Evolutionary conservation across 2,329 filamentous ascomycete species (phyloP).

Genomic region (Metarhizium guizhouense): DNA sequence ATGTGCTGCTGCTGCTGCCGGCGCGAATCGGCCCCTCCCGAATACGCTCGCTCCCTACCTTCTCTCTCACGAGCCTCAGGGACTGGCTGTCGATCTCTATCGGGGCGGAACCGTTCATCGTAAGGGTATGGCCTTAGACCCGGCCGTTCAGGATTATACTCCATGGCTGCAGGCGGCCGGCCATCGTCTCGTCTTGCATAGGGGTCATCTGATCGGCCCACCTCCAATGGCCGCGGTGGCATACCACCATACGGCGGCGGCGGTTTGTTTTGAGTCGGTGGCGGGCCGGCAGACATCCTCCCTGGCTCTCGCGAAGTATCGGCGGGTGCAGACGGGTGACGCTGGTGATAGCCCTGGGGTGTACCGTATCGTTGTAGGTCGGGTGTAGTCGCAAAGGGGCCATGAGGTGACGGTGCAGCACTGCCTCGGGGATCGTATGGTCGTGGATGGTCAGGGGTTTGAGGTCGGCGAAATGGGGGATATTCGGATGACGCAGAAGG

Average conservation of each 20-base stretch:
- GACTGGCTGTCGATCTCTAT: constrained; percentile 37
- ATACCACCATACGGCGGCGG: constrained; percentile 34
- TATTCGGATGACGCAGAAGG: constrained; percentile 50
- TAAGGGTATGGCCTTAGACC: constrained; percentile 34
- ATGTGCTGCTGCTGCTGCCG: constrained; percentile 34
- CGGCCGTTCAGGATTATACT: constrained; percentile 45
- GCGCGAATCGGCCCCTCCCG: constrained; percentile 34
- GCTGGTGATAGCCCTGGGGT: constrained; percentile 44
- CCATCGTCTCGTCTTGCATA: constrained; percentile 43
- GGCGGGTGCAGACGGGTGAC: constrained; percentile 37
- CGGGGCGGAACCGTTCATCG: constrained; percentile 45
- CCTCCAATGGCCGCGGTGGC: constrained; percentile 37
- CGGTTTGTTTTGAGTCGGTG: constrained; percentile 39
- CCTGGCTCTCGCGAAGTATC: constrained; percentile 34
- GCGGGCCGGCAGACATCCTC: constrained; percentile 30
- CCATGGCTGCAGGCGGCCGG: constrained; percentile 26
- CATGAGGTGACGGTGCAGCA: constrained; percentile 39
- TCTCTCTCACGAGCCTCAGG: constrained; percentile 34
- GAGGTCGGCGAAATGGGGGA: constrained; percentile 53
- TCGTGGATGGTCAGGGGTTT: constrained; percentile 62
- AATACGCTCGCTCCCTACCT: constrained; percentile 38
- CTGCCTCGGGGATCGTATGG: constrained; percentile 40
- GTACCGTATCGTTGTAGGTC: constrained; percentile 52
- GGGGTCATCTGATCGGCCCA: constrained; percentile 32
- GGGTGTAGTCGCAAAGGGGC: constrained; percentile 47